phyloP scores from a whole-genome alignment of 2,329 filamentous ascomycete species.

The Cladobotryum protrusum region DNA sequence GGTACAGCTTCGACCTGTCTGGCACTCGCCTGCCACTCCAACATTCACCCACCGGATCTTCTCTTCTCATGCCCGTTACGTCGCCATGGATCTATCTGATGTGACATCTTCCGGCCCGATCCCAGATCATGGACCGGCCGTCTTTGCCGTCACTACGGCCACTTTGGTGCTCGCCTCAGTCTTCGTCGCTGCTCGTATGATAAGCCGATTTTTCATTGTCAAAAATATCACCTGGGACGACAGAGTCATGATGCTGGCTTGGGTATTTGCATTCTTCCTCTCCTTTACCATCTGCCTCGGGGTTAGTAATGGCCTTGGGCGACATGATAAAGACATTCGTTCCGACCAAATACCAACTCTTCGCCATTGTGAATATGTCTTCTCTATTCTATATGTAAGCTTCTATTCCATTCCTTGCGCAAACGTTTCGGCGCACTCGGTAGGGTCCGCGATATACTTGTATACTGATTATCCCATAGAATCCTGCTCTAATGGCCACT shows the following conservation, averaged over 20 bases:
- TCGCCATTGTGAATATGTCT: constrained; percentile 56
- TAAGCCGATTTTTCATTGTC: constrained; percentile 68
- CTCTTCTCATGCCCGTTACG: constrained; percentile 10
- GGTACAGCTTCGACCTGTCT: constrained; percentile 1
- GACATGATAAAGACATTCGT: constrained; percentile 56
- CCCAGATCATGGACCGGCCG: constrained; percentile 50
- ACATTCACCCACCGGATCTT: too few species aligned
- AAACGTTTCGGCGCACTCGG: too few species aligned
- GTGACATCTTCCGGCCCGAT: constrained; percentile 23
- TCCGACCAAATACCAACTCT: constrained; percentile 43
- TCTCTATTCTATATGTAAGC: constrained; percentile 56
- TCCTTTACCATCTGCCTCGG: constrained; percentile 62
- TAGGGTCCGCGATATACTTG: neutral
- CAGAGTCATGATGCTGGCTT: constrained; percentile 73
- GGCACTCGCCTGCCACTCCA: too few species aligned
- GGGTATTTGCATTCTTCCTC: constrained; percentile 63
- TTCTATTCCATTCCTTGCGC: neutral
- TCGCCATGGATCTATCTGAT: constrained; percentile 10
- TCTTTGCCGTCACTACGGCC: constrained; percentile 63
- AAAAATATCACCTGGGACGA: constrained; percentile 69
- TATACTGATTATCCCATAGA: constrained; percentile 41
- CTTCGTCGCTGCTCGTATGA: constrained; percentile 68
- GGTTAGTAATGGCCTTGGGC: constrained; percentile 59
- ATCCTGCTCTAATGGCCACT: constrained; percentile 82
- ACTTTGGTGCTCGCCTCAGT: constrained; percentile 64